These are phyloP conservation scores for Diaporthe amygdali DNA, from an alignment of 2,329 filamentous ascomycete genomes.

Conservation along the genomic window DNA sequence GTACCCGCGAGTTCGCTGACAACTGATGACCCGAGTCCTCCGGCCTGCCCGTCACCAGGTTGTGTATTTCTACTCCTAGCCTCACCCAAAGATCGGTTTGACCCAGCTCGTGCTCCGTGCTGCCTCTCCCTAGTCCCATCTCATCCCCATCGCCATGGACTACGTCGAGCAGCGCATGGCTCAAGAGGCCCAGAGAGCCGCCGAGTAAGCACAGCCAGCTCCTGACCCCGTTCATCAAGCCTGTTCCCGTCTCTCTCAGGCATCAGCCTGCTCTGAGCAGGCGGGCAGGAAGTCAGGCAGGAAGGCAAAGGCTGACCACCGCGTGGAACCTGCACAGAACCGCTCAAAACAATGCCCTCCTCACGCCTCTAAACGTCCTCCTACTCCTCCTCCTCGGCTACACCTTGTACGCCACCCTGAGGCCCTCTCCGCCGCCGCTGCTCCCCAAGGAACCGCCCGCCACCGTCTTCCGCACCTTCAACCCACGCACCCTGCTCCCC, in stretches of 20 bases:
- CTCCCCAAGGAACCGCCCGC: slow-evolving; percentile 61
- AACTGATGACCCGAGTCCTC: slow-evolving; percentile 3
- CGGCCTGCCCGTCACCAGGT: background rate
- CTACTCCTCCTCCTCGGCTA: slow-evolving; percentile 62
- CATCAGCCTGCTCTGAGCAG: background rate
- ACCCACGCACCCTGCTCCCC: slow-evolving; percentile 79
- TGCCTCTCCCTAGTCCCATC: background rate
- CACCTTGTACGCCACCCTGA: slow-evolving; percentile 61
- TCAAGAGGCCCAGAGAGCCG: slow-evolving; percentile 55
- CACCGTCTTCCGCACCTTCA: slow-evolving; percentile 72
- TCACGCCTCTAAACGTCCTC: slow-evolving; percentile 68
- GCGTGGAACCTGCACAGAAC: background rate
- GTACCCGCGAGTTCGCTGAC: background rate
- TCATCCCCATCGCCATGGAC: slow-evolving; percentile 49
- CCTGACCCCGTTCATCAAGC: background rate
- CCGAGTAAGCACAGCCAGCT: slow-evolving; percentile 16
- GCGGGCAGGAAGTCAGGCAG: background rate
- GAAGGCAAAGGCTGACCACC: slow-evolving; percentile 23
- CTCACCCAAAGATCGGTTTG: background rate
- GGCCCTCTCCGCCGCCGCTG: slow-evolving; percentile 49
- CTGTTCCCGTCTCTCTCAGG: background rate
- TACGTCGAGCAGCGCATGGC: slow-evolving; percentile 62
- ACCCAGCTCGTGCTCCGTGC: too few species aligned
- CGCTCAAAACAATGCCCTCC: slow-evolving; percentile 45
- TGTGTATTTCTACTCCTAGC: background rate